Conservation (phyloP, 176 grass and related monocot genomes). For the Canna indica region DNA sequence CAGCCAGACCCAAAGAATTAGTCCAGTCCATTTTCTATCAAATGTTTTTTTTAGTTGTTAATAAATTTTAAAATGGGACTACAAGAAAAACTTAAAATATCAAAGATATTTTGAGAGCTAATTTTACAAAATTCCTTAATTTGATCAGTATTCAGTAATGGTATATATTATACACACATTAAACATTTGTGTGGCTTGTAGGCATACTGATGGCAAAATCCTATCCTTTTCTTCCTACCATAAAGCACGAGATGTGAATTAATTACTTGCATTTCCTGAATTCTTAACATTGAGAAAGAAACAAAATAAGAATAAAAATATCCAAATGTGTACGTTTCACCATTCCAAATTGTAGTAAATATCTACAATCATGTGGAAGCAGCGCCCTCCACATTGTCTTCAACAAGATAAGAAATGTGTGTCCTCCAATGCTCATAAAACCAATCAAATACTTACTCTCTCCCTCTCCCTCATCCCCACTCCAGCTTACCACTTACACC, state of each 20-base stretch:
- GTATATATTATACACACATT: too few relatives aligned
- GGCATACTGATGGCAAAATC: too few relatives aligned
- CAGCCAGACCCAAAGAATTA: too few relatives aligned
- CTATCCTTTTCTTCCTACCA: too few relatives aligned
- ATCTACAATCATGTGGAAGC: slow-evolving; percentile 13
- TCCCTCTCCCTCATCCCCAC: not conserved
- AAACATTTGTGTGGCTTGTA: not conserved
- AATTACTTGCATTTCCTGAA: not conserved
- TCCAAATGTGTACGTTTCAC: not conserved
- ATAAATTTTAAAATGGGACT: too few relatives aligned
- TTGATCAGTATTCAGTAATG: too few relatives aligned
- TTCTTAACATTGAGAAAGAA: not conserved
- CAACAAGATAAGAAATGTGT: slow-evolving; percentile 47
- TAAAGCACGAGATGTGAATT: too few relatives aligned
- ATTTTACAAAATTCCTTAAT: too few relatives aligned
- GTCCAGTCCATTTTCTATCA: too few relatives aligned
- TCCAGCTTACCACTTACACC: not conserved
- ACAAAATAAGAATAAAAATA: not conserved
- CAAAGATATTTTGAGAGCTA: not conserved
- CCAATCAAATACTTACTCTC: slow-evolving; percentile 12
- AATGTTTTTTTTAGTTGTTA: too few relatives aligned
- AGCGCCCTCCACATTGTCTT: slow-evolving; percentile 3
- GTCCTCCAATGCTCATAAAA: slow-evolving; percentile 2
- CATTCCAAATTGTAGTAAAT: not conserved
- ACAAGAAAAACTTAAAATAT: not conserved